Base-by-base conservation (phyloP, 345 rosid genomes). In the Streptanthus diversifolius region DNA sequence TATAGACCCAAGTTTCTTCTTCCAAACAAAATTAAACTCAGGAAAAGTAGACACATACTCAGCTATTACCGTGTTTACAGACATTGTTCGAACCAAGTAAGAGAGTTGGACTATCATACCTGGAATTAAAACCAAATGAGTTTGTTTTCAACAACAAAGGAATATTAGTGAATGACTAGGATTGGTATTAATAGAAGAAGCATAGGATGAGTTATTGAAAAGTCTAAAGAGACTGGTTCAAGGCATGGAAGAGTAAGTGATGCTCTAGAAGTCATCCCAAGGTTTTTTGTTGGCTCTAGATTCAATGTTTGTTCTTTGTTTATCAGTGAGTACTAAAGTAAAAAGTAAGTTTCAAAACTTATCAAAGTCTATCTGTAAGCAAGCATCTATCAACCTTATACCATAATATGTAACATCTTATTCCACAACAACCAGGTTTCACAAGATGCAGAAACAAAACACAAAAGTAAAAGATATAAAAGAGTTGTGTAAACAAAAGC, bases 101-200 rank as follows among this genome's bases (percentile, higher is more conserved):
- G 48, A 40, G 56, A 17, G 25, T n/a, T 17, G 24, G 15, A 13
- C 25, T 44, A 66, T 56, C 64, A 63, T 54, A 76, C 75, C 75
- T 62, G 35, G 35, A 40, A 52, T 1, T 52, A n/a, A 39, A 59
- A 53, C 70, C 70, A 27, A 48, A 18, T 8, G 8, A 45, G 33
- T 35, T 58, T 15, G 6, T 37, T 12, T 43, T 87, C 79, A 87
- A 79, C 83, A 84, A 49, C 73, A 79, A 62, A 92, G 64, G 74
- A 91, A n/a, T n/a, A n/a, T n/a, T 49, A 11, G 32, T 13, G 33
- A 44, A 30, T 30, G 24, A 27, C 14, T 14, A 25, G 4, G 45
- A 52, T 11, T 15, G 1, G 54, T 44, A 11, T 18, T 7, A 19
- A 33, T 5, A 64, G 21, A 54, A 54, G 60, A n/a, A n/a, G 27